Evolutionary conservation across 805 yeast species (phyloP), one percentile per base, ranked within the genome.

Genomic region (Candida lessepsii): DNA sequence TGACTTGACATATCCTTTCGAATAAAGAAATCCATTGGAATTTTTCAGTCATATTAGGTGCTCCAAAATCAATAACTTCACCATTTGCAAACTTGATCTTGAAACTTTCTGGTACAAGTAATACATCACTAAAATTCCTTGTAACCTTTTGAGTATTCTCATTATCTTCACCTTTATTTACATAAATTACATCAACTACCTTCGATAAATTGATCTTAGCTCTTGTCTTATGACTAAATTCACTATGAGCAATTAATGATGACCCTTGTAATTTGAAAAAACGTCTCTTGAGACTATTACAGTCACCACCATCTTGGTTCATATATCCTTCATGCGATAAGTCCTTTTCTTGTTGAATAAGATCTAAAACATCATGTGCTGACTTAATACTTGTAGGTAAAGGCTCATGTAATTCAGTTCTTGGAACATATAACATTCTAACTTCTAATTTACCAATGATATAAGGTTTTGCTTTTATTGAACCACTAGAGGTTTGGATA

Each of bases 291-390:
- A 90, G 78, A 20, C 71, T 66, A 11, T 72, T 76, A 50, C 93
- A 76, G 63, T 90, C 98, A 8, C 97, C 97, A 14, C 98, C 98
- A 54, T 83, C 87, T 63, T 90, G 98, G 51, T 80, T 78, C 64
- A 91, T 65, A 53, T 68, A 81, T 0, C 97, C 97, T 55, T 84
- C 83, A 52, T 66, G 65, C 2, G 35, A 30, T 14, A 52, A 33
- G 8, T 48, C 35, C 6, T 50, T 35, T 40, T 67, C 71, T 16
- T 51, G 43, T 25, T 42, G 47, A 39, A 69, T 50, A 24, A 65
- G 65, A 17, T 57, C 57, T 28, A 67, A 50, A 19, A 62, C 54
- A 30, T 67, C 72, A 40, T 47, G 54, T 1, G 71, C 70, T 36
- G 76, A 63, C 39, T 71, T 71, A 49, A 86, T 78, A 40, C 88